phyloP scores from a whole-genome alignment of 208 protist species.

The Endotrypanum monterogeii region DNA sequence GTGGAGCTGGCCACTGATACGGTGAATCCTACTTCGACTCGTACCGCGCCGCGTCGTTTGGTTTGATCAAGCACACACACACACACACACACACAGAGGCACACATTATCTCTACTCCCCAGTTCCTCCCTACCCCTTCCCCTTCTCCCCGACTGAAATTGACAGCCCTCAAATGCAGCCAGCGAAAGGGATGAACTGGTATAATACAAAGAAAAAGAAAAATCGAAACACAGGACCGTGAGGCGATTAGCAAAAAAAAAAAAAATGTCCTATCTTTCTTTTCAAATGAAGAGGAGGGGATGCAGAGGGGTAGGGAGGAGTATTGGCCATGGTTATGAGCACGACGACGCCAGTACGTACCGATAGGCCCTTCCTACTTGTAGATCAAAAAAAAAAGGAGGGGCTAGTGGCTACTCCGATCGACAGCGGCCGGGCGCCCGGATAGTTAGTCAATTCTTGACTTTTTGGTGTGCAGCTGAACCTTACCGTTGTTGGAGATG shows the following conservation, averaged over 20 bases:
- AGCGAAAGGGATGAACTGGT: not conserved
- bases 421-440: not conserved
- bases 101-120: not conserved
- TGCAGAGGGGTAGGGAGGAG: not conserved
- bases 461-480: conserved; percentile 25
- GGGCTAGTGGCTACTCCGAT: not conserved
- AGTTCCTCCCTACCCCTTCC: too few species aligned
- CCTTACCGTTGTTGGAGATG: conserved; percentile 38
- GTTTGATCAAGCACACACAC: not conserved
- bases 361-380: not conserved
- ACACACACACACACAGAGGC: too few species aligned
- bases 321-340: too few species aligned
- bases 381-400: not conserved
- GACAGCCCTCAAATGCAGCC: not conserved
- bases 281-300: conserved; percentile 3
- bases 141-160: not conserved
- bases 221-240: not conserved
- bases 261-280: not conserved
- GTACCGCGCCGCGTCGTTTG: not conserved
- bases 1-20: not conserved
- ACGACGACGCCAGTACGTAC: not conserved
- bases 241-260: too few species aligned
- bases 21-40: not conserved
- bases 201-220: not conserved
- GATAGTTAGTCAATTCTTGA: conserved; percentile 4